A percentile compares a stretch with the other conserved stretches of the same genome.
These are phyloP conservation scores for Poronia punctata DNA, from an alignment of 495 filamentous ascomycete genomes.

Conservation along the genomic window DNA sequence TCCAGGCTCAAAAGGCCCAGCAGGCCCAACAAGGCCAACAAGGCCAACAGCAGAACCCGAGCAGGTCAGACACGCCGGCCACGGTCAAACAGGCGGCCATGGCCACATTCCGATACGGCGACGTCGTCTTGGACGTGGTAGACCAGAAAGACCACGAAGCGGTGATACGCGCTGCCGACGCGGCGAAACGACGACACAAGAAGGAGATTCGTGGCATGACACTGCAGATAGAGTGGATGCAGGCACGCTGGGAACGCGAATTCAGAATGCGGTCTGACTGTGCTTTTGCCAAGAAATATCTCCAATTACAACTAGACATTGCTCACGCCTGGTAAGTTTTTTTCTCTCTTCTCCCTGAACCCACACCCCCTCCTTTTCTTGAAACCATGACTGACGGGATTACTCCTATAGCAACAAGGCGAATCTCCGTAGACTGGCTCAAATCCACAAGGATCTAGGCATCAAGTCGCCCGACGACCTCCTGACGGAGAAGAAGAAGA, in stretches of 20 bases:
- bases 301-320: conserved; percentile 72
- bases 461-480: conserved; percentile 24
- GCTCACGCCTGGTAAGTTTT: conserved; percentile 76
- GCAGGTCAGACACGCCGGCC: conserved; percentile 13
- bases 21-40: too few species aligned
- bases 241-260: conserved; percentile 70
- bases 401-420: conserved; percentile 68
- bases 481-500: conserved; percentile 12
- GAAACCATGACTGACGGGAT: too few species aligned
- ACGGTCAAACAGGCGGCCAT: conserved; percentile 16
- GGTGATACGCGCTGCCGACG: conserved; percentile 44
- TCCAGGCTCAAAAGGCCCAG: conserved; percentile 31
- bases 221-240: conserved; percentile 85
- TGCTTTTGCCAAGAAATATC: conserved; percentile 70
- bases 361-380: conserved; percentile 7
- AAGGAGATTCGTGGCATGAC: conserved; percentile 77
- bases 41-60: too few species aligned
- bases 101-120: conserved; percentile 26
- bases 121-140: conserved; percentile 27
- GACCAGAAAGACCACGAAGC: conserved; percentile 30
- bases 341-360: not conserved
- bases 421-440: conserved; percentile 73
- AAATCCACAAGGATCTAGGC: conserved; percentile 51
- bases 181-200: conserved; percentile 55
- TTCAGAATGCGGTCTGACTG: conserved; percentile 68